phyloP scores from a whole-genome alignment of 441 rosid species.

The Dalechampia spathulata region DNA sequence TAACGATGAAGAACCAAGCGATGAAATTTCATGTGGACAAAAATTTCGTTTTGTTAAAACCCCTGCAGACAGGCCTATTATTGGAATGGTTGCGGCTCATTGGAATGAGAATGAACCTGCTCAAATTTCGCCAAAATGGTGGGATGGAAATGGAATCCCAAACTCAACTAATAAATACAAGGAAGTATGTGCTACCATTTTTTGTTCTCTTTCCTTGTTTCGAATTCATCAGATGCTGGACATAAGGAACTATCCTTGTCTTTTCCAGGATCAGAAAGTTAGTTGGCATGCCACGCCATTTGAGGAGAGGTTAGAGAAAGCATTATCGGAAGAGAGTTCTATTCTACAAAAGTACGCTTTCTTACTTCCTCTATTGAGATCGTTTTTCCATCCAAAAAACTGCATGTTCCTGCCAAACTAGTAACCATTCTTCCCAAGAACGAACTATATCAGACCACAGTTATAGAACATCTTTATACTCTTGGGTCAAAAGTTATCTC shows the following conservation, averaged over 20 bases:
- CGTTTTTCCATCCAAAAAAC: neutral
- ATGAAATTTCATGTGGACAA: slow-evolving; percentile 15
- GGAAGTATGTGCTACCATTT: slow-evolving; percentile 45
- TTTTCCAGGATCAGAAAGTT: slow-evolving; percentile 84
- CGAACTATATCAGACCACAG: too few relatives aligned
- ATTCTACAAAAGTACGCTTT: slow-evolving; percentile 46
- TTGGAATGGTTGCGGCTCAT: slow-evolving; percentile 80
- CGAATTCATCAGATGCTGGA: slow-evolving; percentile 5
- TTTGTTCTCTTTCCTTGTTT: neutral
- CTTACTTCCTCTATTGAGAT: neutral
- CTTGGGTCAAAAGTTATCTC: too few relatives aligned
- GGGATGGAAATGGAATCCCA: slow-evolving; percentile 99
- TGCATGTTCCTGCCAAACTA: neutral
- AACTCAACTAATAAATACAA: slow-evolving; percentile 92
- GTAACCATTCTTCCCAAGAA: neutral
- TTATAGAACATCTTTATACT: too few relatives aligned
- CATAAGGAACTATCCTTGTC: slow-evolving; percentile 4
- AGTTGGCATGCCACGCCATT: slow-evolving; percentile 99
- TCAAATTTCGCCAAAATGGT: slow-evolving; percentile 58
- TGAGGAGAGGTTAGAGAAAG: slow-evolving; percentile 95
- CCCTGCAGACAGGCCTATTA: slow-evolving; percentile 74
- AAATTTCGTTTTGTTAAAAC: slow-evolving; percentile 36
- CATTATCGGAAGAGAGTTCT: slow-evolving; percentile 60
- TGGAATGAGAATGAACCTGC: slow-evolving; percentile 62
- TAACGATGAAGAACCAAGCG: slow-evolving; percentile 21